These are phyloP conservation scores for Alternaria ethzedia DNA, from an alignment of 2,329 filamentous ascomycete genomes.

Conservation along the genomic window DNA sequence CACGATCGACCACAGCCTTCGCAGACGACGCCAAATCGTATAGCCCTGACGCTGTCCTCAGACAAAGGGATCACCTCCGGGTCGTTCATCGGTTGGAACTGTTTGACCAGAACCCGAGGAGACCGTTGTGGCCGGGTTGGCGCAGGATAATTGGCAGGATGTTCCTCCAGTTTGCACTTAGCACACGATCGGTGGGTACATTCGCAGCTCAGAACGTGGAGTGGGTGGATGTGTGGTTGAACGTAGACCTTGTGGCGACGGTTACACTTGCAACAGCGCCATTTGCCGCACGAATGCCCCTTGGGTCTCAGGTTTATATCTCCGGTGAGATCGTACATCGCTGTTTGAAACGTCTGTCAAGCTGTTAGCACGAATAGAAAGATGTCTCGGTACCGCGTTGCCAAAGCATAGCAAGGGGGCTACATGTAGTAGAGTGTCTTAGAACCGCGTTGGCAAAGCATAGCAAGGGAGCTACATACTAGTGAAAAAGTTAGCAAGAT, in stretches of 20 bases:
- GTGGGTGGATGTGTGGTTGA: conserved; percentile 16
- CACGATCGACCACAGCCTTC: conserved; percentile 30
- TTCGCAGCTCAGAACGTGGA: conserved; percentile 25
- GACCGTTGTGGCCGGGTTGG: no score
- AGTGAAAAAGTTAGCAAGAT: no score
- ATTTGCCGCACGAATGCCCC: conserved; percentile 4
- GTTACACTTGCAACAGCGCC: conserved; percentile 18
- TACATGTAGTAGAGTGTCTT: no score
- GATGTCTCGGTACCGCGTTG: no score
- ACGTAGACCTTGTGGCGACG: conserved; percentile 8
- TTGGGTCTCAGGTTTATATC: background rate
- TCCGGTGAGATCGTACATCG: background rate
- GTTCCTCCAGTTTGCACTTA: conserved; percentile 24
- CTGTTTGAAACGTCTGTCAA: background rate
- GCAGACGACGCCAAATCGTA: conserved; percentile 36
- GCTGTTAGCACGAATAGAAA: no score
- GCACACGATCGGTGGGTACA: conserved; percentile 35
- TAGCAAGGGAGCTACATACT: no score
- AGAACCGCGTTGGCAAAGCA: no score
- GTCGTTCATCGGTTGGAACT: conserved; percentile 35
- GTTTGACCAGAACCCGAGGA: conserved; percentile 16
- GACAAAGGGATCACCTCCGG: conserved; percentile 23
- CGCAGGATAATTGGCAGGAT: no score
- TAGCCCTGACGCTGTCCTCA: conserved; percentile 6
- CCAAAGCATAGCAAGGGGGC: no score